A percentile compares a stretch with the other conserved stretches of the same genome.
Evolutionary conservation across 129 eudicot species (phyloP).

Genomic region (Logfia minima): DNA sequence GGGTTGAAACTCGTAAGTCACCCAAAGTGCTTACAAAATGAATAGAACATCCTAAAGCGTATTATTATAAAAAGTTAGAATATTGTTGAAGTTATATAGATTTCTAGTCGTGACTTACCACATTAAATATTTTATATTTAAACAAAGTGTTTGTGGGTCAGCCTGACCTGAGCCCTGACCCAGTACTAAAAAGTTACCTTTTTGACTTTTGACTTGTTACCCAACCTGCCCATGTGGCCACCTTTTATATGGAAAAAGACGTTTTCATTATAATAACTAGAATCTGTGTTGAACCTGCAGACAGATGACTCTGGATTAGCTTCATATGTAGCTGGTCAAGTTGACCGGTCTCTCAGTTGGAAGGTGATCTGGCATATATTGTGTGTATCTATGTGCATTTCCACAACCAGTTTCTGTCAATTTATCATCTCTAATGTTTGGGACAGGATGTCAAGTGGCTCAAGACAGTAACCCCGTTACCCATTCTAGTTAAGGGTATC

Average conservation of each 20-base stretch:
- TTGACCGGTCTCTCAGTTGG: constrained; percentile 91
- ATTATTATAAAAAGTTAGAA: too few relatives aligned
- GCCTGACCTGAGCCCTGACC: not conserved
- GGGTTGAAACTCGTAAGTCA: not conserved
- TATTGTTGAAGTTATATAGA: too few relatives aligned
- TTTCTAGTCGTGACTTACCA: too few relatives aligned
- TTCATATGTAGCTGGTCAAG: constrained; percentile 83
- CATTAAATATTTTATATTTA: too few relatives aligned
- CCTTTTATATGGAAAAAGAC: not conserved
- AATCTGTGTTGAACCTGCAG: constrained; percentile 40
- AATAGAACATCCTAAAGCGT: too few relatives aligned
- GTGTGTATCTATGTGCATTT: not conserved
- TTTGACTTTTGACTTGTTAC: too few relatives aligned
- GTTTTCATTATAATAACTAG: not conserved
- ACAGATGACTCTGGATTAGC: constrained; percentile 88
- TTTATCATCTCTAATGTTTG: not conserved
- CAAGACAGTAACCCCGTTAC: constrained; percentile 75
- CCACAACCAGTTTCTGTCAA: not conserved
- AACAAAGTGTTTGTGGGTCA: too few relatives aligned
- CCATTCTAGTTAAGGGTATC: constrained; percentile 86
- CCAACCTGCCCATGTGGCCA: too few relatives aligned
- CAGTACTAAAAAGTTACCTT: not conserved
- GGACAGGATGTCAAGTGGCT: constrained; percentile 91
- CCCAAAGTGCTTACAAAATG: not conserved
- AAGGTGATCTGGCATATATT: constrained; percentile 40